A percentile compares a stretch with the other conserved stretches of the same genome.
These are phyloP conservation scores for Maudiozyma barnettii DNA, from an alignment of 805 yeast genomes.

Conservation along the genomic window DNA sequence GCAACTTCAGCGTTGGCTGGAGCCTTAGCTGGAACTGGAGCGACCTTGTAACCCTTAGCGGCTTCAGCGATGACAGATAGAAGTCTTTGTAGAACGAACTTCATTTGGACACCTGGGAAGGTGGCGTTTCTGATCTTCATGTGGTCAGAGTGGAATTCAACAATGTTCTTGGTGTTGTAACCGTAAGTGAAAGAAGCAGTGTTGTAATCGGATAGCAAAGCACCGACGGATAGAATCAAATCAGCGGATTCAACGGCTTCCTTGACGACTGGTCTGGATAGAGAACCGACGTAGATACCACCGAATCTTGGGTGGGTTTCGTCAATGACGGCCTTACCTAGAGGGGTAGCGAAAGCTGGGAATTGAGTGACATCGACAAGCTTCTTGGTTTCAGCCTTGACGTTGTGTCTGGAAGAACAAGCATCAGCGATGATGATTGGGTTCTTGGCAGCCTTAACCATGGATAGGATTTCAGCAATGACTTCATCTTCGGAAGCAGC, in stretches of 20 bases:
- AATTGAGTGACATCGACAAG: neutral
- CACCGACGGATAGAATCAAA: constrained; percentile 1
- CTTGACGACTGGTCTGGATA: constrained; percentile 1
- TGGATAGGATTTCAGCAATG: neutral
- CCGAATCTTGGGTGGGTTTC: constrained; percentile 2
- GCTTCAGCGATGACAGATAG: neutral
- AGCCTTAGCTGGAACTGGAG: constrained; percentile 1
- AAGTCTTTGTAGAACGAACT: neutral
- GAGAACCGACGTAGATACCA: constrained; percentile 1
- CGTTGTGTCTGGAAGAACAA: constrained; percentile 1
- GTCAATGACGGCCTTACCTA: constrained; percentile 1
- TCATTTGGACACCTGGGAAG: constrained; percentile 3
- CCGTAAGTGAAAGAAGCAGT: constrained; percentile 1
- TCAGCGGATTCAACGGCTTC: constrained; percentile 2
- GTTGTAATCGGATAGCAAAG: constrained; percentile 1
- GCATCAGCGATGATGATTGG: constrained; percentile 2
- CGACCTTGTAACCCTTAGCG: constrained; percentile 1
- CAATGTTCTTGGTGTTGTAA: constrained; percentile 2
- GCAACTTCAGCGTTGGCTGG: neutral
- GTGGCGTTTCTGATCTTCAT: constrained; percentile 2
- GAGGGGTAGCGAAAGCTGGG: constrained; percentile 1
- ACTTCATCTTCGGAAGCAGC: neutral
- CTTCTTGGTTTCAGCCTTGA: constrained; percentile 2
- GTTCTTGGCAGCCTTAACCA: constrained; percentile 1
- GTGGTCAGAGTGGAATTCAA: constrained; percentile 2